These are phyloP conservation scores for Melianthus villosus DNA, from an alignment of 441 rosid genomes.

Conservation along the genomic window DNA sequence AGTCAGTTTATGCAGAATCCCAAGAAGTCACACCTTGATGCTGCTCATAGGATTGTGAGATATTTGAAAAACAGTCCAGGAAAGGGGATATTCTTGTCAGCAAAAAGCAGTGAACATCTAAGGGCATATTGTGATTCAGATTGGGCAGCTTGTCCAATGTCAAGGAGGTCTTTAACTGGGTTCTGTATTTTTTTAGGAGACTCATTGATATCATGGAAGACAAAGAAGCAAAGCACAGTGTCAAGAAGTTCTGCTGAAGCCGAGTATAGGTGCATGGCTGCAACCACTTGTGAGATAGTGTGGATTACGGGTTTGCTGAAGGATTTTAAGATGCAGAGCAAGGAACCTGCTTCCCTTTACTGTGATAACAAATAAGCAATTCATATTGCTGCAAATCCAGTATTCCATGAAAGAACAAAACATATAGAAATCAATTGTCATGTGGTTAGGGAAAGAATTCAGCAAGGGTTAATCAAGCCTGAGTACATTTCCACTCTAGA, in stretches of 20 bases:
- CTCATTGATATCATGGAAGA: constrained; percentile 4
- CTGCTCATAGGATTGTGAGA: not conserved
- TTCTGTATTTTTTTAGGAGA: not conserved
- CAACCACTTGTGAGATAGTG: not conserved
- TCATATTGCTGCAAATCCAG: not conserved
- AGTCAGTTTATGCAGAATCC: not conserved
- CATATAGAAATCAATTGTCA: not conserved
- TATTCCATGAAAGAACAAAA: constrained; percentile 1
- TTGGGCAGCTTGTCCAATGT: constrained; percentile 3
- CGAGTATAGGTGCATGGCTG: constrained; percentile 4
- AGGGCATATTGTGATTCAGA: not conserved
- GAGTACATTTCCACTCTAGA: no score
- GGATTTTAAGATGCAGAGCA: not conserved
- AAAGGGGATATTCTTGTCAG: not conserved
- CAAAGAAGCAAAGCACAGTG: constrained; percentile 2
- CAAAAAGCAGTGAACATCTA: not conserved
- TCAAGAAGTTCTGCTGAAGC: not conserved
- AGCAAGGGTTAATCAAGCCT: no score
- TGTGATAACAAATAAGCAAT: constrained; percentile 6
- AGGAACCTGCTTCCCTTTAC: not conserved
- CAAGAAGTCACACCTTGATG: not conserved
- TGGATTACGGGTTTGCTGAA: not conserved
- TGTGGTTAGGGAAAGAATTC: no score
- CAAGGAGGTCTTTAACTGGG: not conserved
- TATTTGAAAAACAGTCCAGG: not conserved